Base-by-base conservation (phyloP, 148 eudicot species). In the Rhododendron ferrugineum region DNA sequence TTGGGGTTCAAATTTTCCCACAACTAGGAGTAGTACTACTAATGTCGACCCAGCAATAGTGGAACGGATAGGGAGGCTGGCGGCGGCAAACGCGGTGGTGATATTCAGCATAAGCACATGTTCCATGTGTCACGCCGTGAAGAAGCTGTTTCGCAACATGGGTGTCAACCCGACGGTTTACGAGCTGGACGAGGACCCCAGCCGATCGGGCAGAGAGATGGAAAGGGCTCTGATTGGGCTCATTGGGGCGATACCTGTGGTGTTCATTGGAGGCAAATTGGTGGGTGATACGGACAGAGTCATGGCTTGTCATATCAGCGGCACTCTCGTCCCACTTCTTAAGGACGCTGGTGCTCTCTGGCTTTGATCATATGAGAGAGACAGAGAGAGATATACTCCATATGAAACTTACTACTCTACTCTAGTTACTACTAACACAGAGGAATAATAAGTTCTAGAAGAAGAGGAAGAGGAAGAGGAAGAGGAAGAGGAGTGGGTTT, bases 111-210 rank as follows among this genome's bases (percentile, higher is more conserved):
- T 70, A 70, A 70, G 75, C 75, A 28, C 75, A 13, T 70, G 75
- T 30, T 30, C 75, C 7, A 70, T 70, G 75, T 70, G 75, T 30
- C 75, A 70, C 75, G 20, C 75, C 40, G 75, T 70, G 5, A 70
- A 70, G 75, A 70, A 70, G 75, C 75, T 70, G 37, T 70, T 70
- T 30, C 75, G 75, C 7, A 70, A 70, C 75, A 70, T 70, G 75
- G 75, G 75, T 30, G 75, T 70, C 7, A 70, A 4, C 20, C 75
- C 75, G 15, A 70, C 37, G 40, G 75, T 70, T 30, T 70, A 70
- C 37, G 75, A 70, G 75, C 75, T 70, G 2, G 75, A 70, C 75
- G 37, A 70, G 75, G 75, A 70, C 75, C 75, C 75, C 6, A 70
- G 22, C 20, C 36, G 75, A 30, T 70, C 36, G 6, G 75, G 75